Evolutionary conservation across 2,329 filamentous ascomycete species (phyloP), one percentile per base, ranked within the genome.

Genomic region (Neonectria magnoliae): DNA sequence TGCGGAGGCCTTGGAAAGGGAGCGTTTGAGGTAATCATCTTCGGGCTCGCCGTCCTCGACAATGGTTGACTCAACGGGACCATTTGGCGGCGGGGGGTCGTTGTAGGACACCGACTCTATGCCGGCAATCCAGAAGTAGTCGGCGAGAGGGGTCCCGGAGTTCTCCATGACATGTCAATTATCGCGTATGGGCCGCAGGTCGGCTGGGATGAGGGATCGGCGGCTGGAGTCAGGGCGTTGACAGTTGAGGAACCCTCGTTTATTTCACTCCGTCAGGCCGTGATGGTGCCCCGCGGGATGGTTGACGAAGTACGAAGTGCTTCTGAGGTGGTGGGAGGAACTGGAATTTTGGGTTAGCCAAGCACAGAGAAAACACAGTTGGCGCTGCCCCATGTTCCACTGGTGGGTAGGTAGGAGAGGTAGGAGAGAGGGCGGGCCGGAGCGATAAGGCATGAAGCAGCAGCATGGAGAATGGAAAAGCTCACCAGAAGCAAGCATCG

Each of bases 81-180:
- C 68, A 64, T 62, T 68, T 45, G 75, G 68, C 55, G 78, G 79
- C 56, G 79, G 79, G 72, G 81, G 76, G 70, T 91, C 89, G 67
- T 88, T 84, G 81, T 91, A 91, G 61, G 86, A 85, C 71, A 91
- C 84, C 66, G 87, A 87, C 78, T 91, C 89, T 79, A 92, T 84
- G 74, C 90, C 90, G 70, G 90, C 90, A 77, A 92, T 91, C 90
- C 90, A 92, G 79, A 92, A 92, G 81, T 92, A 92, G 78, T 92
- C 90, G 79, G 90, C 90, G 77, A 92, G 83, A 76, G 90, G 90
- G 69, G 84, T 85, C 68, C 88, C 89, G 64, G 87, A 84, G 80
- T 79, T 82, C 76, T 88, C 87, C 87, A 89, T 89, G 81, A 80
- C 84, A 81, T 81, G 77, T 79, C 80, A 80, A 73, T 74, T 70